phyloP scores from a whole-genome alignment of 768 basidiomycete genomes.

The Collybia nuda region DNA sequence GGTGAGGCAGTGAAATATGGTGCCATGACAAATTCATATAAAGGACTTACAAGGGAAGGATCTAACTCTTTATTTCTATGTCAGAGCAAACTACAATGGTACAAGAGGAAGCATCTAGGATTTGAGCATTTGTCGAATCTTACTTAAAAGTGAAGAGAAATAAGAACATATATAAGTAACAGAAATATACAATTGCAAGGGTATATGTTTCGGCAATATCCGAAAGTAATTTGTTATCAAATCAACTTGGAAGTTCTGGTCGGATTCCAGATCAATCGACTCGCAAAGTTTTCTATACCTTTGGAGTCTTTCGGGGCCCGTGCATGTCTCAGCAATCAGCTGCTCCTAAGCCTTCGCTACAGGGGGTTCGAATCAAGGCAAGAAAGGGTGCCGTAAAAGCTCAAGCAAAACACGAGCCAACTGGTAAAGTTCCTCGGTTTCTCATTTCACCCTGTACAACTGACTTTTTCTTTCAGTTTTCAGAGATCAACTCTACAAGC shows the following conservation, averaged over 20 bases:
- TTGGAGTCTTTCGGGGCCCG: constrained; percentile 25
- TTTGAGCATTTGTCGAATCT: too few species aligned
- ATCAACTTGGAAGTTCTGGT: background rate
- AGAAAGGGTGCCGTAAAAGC: constrained; percentile 93
- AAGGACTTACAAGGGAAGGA: too few species aligned
- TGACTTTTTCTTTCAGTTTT: constrained; percentile 55
- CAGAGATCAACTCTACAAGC: constrained; percentile 90
- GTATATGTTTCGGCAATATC: constrained; percentile 12
- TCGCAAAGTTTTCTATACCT: constrained; percentile 10
- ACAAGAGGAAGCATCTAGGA: background rate
- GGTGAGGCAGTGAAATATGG: too few species aligned
- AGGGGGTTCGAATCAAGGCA: constrained; percentile 91
- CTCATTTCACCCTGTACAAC: constrained; percentile 8
- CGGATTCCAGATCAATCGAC: background rate
- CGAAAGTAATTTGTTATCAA: constrained; percentile 7
- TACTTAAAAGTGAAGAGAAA: too few species aligned
- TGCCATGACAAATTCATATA: too few species aligned
- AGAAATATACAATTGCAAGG: too few species aligned
- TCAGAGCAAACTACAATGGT: background rate
- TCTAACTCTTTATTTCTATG: background rate
- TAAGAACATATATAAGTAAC: too few species aligned
- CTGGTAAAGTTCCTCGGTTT: constrained; percentile 40
- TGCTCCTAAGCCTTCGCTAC: constrained; percentile 84
- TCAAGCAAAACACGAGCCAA: constrained; percentile 90
- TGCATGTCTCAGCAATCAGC: constrained; percentile 92